A percentile compares a stretch with the other conserved stretches of the same genome.
Evolutionary conservation across 768 basidiomycete genomes (phyloP).

Genomic region (Tricholoma terreum): DNA sequence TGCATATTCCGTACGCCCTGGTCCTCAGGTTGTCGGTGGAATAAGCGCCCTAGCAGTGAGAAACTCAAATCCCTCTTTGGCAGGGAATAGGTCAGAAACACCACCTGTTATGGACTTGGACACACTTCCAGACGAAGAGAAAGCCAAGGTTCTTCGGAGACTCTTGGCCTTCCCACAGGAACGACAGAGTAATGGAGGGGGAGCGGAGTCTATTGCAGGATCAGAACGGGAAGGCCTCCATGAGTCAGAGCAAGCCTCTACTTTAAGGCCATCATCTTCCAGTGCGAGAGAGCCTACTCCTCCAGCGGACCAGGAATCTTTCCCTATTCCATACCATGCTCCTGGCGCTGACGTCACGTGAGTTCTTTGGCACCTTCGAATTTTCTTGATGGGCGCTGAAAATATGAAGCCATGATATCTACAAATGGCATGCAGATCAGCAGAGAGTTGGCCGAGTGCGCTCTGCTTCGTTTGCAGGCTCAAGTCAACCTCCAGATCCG

Average conservation of each 20-base stretch:
- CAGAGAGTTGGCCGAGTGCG: constrained; percentile 60
- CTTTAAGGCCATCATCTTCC: constrained; percentile 26
- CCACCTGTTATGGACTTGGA: constrained; percentile 45
- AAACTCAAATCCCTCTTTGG: constrained; percentile 19
- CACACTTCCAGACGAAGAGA: constrained; percentile 76
- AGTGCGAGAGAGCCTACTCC: constrained; percentile 17
- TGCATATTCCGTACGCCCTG: constrained; percentile 11
- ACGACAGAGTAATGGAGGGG: constrained; percentile 35
- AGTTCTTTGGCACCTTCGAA: constrained; percentile 31
- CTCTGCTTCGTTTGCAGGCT: constrained; percentile 66
- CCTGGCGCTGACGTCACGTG: constrained; percentile 92
- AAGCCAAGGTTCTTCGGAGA: constrained; percentile 71
- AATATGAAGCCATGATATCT: constrained; percentile 74
- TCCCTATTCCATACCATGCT: constrained; percentile 86
- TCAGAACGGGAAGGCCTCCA: constrained; percentile 31
- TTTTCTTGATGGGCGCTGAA: constrained; percentile 1
- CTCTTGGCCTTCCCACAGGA: constrained; percentile 81
- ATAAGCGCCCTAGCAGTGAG: constrained; percentile 32
- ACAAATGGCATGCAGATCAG: constrained; percentile 89
- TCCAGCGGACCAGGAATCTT: constrained; percentile 61
- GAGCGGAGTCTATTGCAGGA: constrained; percentile 24
- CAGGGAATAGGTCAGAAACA: constrained; percentile 24
- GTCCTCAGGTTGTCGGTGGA: constrained; percentile 28
- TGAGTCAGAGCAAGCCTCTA: constrained; percentile 17
- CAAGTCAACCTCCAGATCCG: constrained; percentile 57